Evolutionary conservation across 164 flowering plant genomes (phyloP), one percentile per base, ranked within the genome.

Genomic region (Brasenia schreberi): DNA sequence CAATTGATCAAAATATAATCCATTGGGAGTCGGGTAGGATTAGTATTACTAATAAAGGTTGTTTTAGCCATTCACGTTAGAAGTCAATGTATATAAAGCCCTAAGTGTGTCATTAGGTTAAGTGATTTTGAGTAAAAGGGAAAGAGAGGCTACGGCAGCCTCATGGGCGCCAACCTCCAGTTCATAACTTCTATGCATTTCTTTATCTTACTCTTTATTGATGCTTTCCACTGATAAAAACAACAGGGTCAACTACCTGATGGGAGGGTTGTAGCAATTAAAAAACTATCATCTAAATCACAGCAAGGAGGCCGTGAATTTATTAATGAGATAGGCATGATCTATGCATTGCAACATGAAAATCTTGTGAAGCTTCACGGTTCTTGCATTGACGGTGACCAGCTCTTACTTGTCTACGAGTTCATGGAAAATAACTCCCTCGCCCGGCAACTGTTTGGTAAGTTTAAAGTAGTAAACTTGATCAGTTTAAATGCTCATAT

Each of bases 271-370:
- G 77, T 87, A 74, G 96, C 92, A 43, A 90, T 87, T 61, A 89
- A 89, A 79, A 87, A 87, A 71, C 89, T 89, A 18, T 89, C 96
- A 2, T 74, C 96, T 62, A 87, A 83, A 75, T 89, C 96, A 7
- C 87, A 79, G 80, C 96, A 89, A 79, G 96, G 96, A 66, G 84
- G 75, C 59, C 92, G 89, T 52, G 96, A 89, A 73, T 89, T 89
- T 68, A 82, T 89, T 56, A 89, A 78, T 76, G 96, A 89, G 72
- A 82, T 89, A 58, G 96, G 96, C 69, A 87, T 89, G 89, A 84
- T 87, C 62, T 89, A 90, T 74, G 88, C 80, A n/a, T 68, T 82
- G 73, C 84, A 85, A 63, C 96, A 89, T 71, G 89, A 85, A 62
- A 87, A 87, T 76, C 87, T 89, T 65, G 96, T 89, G 5, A 85